These are phyloP conservation scores for Fusarium floridanum DNA, from an alignment of 2,329 filamentous ascomycete species.

Conservation along the genomic window DNA sequence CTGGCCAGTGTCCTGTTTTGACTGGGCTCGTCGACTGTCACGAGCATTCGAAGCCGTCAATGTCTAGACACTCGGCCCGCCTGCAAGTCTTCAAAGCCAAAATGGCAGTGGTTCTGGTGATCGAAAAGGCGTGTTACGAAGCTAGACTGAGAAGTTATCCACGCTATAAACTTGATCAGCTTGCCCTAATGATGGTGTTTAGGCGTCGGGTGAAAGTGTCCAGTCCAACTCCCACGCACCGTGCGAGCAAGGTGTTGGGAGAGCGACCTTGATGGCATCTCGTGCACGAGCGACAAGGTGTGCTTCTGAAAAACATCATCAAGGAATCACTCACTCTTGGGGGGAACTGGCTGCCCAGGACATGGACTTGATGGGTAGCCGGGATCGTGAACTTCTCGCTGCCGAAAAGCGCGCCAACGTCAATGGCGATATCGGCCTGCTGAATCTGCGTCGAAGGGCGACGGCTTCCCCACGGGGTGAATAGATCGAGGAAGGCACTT, in stretches of 20 bases:
- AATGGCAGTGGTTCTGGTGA: neutral
- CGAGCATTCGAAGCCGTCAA: neutral
- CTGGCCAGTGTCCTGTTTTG: neutral
- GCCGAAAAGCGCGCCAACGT: neutral
- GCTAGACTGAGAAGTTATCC: neutral
- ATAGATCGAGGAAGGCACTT: neutral
- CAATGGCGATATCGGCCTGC: neutral
- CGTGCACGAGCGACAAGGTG: neutral
- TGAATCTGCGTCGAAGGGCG: neutral
- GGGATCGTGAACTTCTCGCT: neutral
- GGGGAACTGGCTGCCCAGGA: neutral
- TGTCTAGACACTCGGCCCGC: neutral
- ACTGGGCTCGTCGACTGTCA: neutral
- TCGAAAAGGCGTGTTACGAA: neutral
- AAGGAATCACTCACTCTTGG: neutral
- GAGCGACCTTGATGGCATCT: neutral
- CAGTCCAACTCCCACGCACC: neutral
- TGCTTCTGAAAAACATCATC: neutral
- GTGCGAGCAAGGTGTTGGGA: neutral
- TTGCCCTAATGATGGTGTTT: neutral
- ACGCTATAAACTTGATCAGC: neutral
- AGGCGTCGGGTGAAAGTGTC: neutral
- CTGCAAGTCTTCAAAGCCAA: neutral
- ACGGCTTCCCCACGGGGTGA: neutral
- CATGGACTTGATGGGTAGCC: neutral